Evolutionary conservation across 805 yeast species (phyloP).

Genomic region (Yamadazyma sp.): DNA sequence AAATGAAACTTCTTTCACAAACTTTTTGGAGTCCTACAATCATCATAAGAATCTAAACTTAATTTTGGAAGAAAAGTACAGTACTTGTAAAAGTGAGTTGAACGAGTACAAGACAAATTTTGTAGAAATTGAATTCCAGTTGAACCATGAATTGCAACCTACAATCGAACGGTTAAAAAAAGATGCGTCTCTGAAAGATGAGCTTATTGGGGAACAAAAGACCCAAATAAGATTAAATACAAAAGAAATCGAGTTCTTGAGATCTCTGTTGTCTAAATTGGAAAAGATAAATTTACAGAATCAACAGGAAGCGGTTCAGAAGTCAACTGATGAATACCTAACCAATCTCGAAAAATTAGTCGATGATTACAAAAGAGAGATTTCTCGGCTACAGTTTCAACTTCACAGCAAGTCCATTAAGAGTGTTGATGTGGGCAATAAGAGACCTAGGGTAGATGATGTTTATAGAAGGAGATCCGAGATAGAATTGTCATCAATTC

Average conservation of each 20-base stretch:
- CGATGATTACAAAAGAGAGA: slow-evolving; percentile 54
- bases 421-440: slow-evolving; percentile 19
- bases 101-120: slow-evolving; percentile 19
- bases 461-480: slow-evolving; percentile 19
- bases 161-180: slow-evolving; percentile 13
- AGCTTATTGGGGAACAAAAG: slow-evolving; percentile 39
- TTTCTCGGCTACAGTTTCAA: slow-evolving; percentile 44
- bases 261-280: slow-evolving; percentile 53
- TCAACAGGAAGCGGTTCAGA: slow-evolving; percentile 25
- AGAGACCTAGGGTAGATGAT: slow-evolving; percentile 28
- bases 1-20: slow-evolving; percentile 26
- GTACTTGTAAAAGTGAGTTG: slow-evolving; percentile 20
- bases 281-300: slow-evolving; percentile 29
- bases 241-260: slow-evolving; percentile 58
- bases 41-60: slow-evolving; percentile 30
- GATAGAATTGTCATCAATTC: slow-evolving; percentile 19
- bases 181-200: slow-evolving; percentile 16
- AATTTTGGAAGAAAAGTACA: slow-evolving; percentile 38
- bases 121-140: slow-evolving; percentile 14
- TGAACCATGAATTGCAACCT: slow-evolving; percentile 15
- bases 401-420: slow-evolving; percentile 13
- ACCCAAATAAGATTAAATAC: slow-evolving; percentile 52
- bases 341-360: slow-evolving; percentile 48
- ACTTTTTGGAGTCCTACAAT: slow-evolving; percentile 21
- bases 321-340: slow-evolving; percentile 36